Conservation (phyloP, 345 rosid genomes). For the Litchi chinensis region DNA sequence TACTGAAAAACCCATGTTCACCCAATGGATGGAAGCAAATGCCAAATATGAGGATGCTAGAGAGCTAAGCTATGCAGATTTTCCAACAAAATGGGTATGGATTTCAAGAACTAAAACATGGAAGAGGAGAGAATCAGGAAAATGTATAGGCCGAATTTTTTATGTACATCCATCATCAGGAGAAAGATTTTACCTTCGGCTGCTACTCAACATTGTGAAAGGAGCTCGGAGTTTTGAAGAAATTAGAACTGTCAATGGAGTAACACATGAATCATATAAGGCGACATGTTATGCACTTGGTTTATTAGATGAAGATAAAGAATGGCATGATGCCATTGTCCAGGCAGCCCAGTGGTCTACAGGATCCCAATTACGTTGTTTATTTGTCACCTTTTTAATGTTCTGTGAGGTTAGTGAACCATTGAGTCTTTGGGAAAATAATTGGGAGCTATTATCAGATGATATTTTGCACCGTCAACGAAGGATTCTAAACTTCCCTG, state of each 20-base stretch:
- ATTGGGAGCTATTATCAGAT: no score
- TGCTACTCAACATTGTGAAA: background rate
- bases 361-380: background rate
- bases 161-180: background rate
- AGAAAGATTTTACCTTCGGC: background rate
- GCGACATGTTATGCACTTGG: background rate
- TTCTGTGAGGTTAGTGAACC: no score
- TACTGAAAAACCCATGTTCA: background rate
- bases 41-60: background rate
- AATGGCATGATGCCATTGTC: background rate
- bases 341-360: no score
- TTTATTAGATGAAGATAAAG: background rate
- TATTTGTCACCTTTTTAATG: no score
- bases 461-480: no score
- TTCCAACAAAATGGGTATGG: slow-evolving; percentile 1
- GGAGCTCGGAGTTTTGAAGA: background rate
- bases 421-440: no score
- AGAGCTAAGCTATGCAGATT: slow-evolving; percentile 2
- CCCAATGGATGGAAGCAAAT: slow-evolving; percentile 14
- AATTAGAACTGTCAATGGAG: background rate
- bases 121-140: no score
- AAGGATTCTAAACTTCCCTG: no score
- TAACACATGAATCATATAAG: background rate
- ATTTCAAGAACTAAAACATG: background rate
- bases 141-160: no score